Percentiles rank a stretch among this genome's conserved stretches.
These are phyloP conservation scores for Colletotrichum tropicicola DNA, from an alignment of 2,329 filamentous ascomycete species.

Conservation along the genomic window DNA sequence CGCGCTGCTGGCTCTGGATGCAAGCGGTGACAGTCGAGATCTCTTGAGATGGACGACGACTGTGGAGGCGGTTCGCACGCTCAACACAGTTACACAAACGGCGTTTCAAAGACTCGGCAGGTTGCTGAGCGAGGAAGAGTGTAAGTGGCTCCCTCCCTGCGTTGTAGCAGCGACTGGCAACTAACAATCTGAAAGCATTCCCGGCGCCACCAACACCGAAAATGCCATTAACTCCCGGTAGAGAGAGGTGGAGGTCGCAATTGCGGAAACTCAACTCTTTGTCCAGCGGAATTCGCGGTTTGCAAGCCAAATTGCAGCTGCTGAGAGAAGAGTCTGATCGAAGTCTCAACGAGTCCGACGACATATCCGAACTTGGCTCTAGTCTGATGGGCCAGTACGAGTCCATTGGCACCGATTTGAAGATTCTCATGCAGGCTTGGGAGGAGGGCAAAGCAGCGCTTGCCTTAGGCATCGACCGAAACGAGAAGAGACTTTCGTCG, in stretches of 20 bases:
- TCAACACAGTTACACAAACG: conserved; percentile 69
- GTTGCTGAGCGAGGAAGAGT: conserved; percentile 82
- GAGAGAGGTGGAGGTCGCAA: conserved; percentile 86
- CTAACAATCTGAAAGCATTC: conserved; percentile 52
- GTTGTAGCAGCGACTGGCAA: too few species aligned
- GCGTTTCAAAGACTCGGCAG: conserved; percentile 73
- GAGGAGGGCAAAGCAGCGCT: conserved; percentile 87
- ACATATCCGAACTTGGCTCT: conserved; percentile 79
- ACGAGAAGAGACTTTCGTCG: conserved; percentile 75
- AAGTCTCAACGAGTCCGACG: conserved; percentile 76
- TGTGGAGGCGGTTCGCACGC: conserved; percentile 74
- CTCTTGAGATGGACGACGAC: conserved; percentile 82
- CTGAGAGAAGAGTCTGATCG: conserved; percentile 89
- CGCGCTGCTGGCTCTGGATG: conserved; percentile 87
- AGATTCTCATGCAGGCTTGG: conserved; percentile 84
- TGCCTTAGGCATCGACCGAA: conserved; percentile 81
- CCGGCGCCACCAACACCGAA: conserved; percentile 65
- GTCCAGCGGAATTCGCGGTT: conserved; percentile 87
- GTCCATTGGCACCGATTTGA: conserved; percentile 88
- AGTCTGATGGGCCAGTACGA: conserved; percentile 91
- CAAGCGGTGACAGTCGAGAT: conserved; percentile 80
- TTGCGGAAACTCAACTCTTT: conserved; percentile 88
- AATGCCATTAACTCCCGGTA: conserved; percentile 72
- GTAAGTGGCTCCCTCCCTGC: conserved; percentile 67
- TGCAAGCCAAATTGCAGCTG: conserved; percentile 95